phyloP scores from a whole-genome alignment of 768 basidiomycete species.

The Termitomyces sp. region DNA sequence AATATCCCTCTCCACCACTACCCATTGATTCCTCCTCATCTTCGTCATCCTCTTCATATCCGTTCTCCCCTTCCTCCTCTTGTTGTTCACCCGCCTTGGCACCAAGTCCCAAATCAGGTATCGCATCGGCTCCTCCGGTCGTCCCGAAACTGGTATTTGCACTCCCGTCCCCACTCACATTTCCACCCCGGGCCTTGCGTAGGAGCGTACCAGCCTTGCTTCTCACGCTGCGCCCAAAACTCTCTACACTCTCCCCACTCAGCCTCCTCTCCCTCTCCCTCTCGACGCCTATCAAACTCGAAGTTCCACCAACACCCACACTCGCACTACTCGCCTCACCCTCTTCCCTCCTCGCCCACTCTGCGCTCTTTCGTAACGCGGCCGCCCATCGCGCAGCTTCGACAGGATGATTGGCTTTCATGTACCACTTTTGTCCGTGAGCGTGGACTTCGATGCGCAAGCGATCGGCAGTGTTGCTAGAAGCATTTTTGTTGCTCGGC shows the following conservation, averaged over 20 bases:
- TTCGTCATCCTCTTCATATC: slow-evolving; percentile 27
- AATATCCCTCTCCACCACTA: slow-evolving; percentile 28
- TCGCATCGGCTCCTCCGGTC: slow-evolving; percentile 8
- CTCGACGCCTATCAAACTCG: not conserved
- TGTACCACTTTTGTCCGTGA: slow-evolving; percentile 69
- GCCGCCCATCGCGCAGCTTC: slow-evolving; percentile 88
- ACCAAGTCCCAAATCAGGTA: slow-evolving; percentile 8
- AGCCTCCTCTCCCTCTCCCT: slow-evolving; percentile 20
- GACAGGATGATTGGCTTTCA: slow-evolving; percentile 82
- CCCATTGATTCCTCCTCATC: slow-evolving; percentile 32
- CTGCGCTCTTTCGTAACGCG: slow-evolving; percentile 68
- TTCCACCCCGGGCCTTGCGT: not conserved
- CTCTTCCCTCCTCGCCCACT: slow-evolving; percentile 52
- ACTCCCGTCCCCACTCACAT: not conserved
- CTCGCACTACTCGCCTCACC: slow-evolving; percentile 16
- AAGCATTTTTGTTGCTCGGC: not conserved
- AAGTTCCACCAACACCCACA: not conserved
- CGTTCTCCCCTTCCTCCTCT: slow-evolving; percentile 21
- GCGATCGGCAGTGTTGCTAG: slow-evolving; percentile 39
- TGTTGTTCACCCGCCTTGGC: slow-evolving; percentile 15
- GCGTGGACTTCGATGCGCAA: slow-evolving; percentile 82
- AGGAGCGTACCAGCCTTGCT: slow-evolving; percentile 16
- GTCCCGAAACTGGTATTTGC: slow-evolving; percentile 10
- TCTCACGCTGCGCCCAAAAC: slow-evolving; percentile 23
- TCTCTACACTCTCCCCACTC: slow-evolving; percentile 48